phyloP scores from a whole-genome alignment of 2,329 filamentous ascomycete species.

The Fusarium luffae region DNA sequence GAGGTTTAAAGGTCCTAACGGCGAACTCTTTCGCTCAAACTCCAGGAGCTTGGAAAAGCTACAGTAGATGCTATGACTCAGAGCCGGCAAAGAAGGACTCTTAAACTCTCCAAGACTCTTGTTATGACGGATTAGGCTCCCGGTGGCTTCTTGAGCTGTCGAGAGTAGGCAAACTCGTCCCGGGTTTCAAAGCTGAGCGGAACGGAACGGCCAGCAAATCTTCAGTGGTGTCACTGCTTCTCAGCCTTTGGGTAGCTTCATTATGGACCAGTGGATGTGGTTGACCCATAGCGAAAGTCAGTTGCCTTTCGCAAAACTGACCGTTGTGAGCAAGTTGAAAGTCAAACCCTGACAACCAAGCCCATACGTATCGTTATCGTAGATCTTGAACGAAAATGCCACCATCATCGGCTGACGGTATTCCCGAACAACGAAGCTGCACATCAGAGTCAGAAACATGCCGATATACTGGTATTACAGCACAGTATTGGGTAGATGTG shows the following conservation, averaged over 20 bases:
- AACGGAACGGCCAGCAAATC: constrained; percentile 4
- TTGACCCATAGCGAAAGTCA: background rate
- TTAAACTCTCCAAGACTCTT: background rate
- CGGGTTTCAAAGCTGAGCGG: constrained; percentile 1
- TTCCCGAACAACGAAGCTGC: constrained; percentile 15
- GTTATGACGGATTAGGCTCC: background rate
- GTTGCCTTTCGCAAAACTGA: constrained; percentile 6
- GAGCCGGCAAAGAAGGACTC: background rate
- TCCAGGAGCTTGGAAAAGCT: background rate
- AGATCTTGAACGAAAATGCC: constrained; percentile 1
- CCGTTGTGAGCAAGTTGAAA: constrained; percentile 14
- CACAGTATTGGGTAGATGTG: background rate
- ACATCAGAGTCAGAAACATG: constrained; percentile 25
- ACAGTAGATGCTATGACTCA: background rate
- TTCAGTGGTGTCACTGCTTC: constrained; percentile 3
- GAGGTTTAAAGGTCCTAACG: background rate
- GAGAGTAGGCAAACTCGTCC: background rate
- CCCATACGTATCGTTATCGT: background rate
- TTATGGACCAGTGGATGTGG: constrained; percentile 1
- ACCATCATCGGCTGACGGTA: background rate
- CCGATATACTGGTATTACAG: background rate
- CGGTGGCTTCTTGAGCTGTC: constrained; percentile 1
- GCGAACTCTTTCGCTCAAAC: background rate
- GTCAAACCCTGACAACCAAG: background rate
- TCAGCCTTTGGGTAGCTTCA: constrained; percentile 6